Percentiles rank a stretch among this genome's conserved stretches.
These are phyloP conservation scores for Solanum acaule DNA, from an alignment of 257 asterid species.

Conservation along the genomic window DNA sequence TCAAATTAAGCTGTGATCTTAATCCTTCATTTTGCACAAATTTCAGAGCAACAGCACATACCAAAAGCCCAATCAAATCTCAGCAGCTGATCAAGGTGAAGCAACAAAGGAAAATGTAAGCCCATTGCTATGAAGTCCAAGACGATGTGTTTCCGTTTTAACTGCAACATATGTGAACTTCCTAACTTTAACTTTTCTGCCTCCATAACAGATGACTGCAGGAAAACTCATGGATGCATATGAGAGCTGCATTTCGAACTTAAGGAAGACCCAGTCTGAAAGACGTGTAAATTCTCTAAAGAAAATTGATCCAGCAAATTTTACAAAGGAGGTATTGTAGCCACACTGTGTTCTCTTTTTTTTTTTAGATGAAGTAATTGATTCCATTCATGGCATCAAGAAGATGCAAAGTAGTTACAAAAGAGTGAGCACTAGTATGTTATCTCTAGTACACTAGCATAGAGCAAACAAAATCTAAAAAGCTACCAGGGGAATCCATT, in stretches of 20 bases:
- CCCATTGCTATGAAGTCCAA: neutral
- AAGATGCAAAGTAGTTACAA: no score
- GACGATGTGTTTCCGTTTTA: neutral
- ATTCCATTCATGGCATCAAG: no score
- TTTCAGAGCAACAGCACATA: slow-evolving; percentile 32
- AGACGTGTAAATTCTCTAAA: slow-evolving; percentile 61
- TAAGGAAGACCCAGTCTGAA: slow-evolving; percentile 49
- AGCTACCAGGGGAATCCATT: no score
- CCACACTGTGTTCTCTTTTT: neutral
- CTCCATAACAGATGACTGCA: slow-evolving; percentile 48
- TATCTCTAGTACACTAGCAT: no score
- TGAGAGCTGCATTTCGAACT: slow-evolving; percentile 46
- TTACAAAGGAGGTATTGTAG: slow-evolving; percentile 66
- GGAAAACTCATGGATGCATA: slow-evolving; percentile 60
- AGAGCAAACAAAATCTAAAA: no score
- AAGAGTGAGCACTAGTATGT: no score
- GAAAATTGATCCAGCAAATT: slow-evolving; percentile 70
- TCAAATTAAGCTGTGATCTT: neutral
- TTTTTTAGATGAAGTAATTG: no score
- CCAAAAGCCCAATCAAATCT: slow-evolving; percentile 20
- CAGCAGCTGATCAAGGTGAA: slow-evolving; percentile 27
- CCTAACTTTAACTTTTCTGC: slow-evolving; percentile 6
- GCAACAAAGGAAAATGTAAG: slow-evolving; percentile 37
- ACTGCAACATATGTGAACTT: neutral
- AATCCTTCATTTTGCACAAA: slow-evolving; percentile 7